Evolutionary conservation across 2,329 filamentous ascomycete genomes (phyloP).

Genomic region (Ophiostoma sp.): DNA sequence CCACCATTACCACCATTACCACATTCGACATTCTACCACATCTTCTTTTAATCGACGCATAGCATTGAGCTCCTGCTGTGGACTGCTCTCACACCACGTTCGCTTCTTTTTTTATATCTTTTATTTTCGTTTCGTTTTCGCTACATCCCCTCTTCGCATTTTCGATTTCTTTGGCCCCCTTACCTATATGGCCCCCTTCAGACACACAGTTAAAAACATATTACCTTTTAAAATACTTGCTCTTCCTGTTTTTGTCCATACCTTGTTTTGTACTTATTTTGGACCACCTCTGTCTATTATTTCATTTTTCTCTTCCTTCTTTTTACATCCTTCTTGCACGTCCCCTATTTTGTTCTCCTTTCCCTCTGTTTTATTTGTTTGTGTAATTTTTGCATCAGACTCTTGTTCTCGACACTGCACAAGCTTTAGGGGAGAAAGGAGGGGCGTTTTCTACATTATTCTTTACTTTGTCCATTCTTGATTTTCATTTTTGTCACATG

Average conservation of each 20-base stretch:
- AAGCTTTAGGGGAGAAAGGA: background rate
- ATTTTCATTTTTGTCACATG: background rate
- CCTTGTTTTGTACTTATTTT: slow-evolving; percentile 11
- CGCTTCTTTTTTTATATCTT: background rate
- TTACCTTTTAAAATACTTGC: background rate
- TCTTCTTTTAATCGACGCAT: background rate
- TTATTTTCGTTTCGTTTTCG: background rate
- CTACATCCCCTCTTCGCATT: background rate
- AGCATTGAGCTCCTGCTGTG: background rate
- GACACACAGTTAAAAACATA: background rate
- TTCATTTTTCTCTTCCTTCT: background rate
- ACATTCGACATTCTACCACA: background rate
- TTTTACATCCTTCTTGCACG: background rate
- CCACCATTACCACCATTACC: background rate
- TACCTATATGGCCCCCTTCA: background rate
- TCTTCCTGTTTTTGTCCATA: background rate
- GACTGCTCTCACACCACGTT: background rate
- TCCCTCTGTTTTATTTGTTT: slow-evolving; percentile 1
- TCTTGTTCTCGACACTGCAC: slow-evolving; percentile 1
- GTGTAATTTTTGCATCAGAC: background rate
- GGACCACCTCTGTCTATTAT: background rate
- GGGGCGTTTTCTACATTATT: background rate
- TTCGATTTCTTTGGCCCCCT: background rate
- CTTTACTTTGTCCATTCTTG: background rate
- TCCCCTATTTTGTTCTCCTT: background rate